Evolutionary conservation across 768 basidiomycete genomes (phyloP), one percentile per base, ranked within the genome.

Genomic region (Kwoniella heveanensis): DNA sequence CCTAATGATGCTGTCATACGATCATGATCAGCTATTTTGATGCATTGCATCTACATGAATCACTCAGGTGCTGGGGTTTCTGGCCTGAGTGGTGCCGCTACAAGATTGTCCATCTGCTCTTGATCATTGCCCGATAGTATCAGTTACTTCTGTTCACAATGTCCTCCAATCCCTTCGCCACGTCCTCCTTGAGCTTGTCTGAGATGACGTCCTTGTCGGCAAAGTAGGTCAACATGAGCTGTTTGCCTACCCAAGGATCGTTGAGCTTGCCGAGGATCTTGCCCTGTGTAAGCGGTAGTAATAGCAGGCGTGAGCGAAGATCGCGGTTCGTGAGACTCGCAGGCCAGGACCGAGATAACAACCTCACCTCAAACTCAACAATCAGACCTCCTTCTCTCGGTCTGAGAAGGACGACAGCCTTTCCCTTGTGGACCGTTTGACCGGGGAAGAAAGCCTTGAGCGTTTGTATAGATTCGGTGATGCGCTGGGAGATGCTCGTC

Each of bases 211-310:
- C 72, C 56, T 74, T 69, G 49, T 80, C 76, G 1, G 77, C 67
- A 50, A 82, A 81, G 70, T 82, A 82, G 0, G 79, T 77, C 24
- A 78, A 60, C 65, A 82, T 79, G 56, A 82, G 60, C 57, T 81
- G 72, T 17, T 66, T 70, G 0, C 74, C 72, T 3, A 82, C 59
- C 66, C 76, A 71, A 0, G 65, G 32, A 30, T 81, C 76, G 12
- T 64, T 56, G 24, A 82, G 68, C 25, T 50, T 62, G 8, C 81
- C 81, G 13, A 82, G 71, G 1, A 69, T 52, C 27, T 71, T 72
- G 6, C 74, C 78, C 60, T 69, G 29, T 69, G 29, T n/a, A 24
- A 10, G 24, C 19, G 26, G 22, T 10, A 25, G 19, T 19, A 29
- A n/a, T n/a, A 32, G 17, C 44, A 32, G 44, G 8, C 9, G 25